A percentile compares a stretch with the other conserved stretches of the same genome.
Evolutionary conservation across 768 basidiomycete genomes (phyloP).

Genomic region (Rhodocollybia butyracea): DNA sequence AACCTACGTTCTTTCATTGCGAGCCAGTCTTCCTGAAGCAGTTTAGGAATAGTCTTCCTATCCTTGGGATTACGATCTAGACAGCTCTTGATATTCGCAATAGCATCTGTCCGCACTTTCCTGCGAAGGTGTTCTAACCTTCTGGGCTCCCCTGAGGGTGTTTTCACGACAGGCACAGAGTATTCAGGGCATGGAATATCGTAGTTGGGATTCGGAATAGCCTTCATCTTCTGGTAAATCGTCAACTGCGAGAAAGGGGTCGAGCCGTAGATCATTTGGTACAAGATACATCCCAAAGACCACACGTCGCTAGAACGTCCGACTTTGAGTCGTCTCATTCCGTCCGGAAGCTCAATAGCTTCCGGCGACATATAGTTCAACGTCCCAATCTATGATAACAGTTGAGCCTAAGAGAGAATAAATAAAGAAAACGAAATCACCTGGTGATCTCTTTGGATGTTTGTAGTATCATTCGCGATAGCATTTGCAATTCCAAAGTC

Average conservation of each 20-base stretch:
- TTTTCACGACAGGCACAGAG: slow-evolving; percentile 46
- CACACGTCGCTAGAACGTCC: slow-evolving; percentile 96
- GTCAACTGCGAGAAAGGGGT: slow-evolving; percentile 88
- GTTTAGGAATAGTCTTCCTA: slow-evolving; percentile 81
- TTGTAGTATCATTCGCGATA: slow-evolving; percentile 97
- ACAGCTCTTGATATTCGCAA: slow-evolving; percentile 81
- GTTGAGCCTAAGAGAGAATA: background rate
- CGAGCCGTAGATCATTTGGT: slow-evolving; percentile 96
- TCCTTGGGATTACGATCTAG: slow-evolving; percentile 77
- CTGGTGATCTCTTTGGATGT: slow-evolving; percentile 95
- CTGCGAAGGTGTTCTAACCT: slow-evolving; percentile 68
- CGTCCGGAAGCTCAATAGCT: slow-evolving; percentile 86
- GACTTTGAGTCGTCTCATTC: slow-evolving; percentile 87
- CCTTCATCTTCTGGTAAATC: slow-evolving; percentile 88
- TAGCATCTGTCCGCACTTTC: slow-evolving; percentile 71
- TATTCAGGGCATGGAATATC: slow-evolving; percentile 81
- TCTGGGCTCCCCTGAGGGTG: slow-evolving; percentile 29
- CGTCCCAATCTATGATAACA: slow-evolving; percentile 71
- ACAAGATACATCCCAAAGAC: slow-evolving; percentile 96
- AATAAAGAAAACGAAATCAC: slow-evolving; percentile 35
- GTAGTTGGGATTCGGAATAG: slow-evolving; percentile 78
- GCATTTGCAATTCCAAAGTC: slow-evolving; percentile 99
- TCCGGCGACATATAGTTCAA: slow-evolving; percentile 99
- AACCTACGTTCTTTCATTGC: slow-evolving; percentile 56
- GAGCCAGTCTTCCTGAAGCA: slow-evolving; percentile 82